These are phyloP conservation scores for Heracleum sosnowskyi DNA, from an alignment of 129 eudicot species.

Conservation along the genomic window DNA sequence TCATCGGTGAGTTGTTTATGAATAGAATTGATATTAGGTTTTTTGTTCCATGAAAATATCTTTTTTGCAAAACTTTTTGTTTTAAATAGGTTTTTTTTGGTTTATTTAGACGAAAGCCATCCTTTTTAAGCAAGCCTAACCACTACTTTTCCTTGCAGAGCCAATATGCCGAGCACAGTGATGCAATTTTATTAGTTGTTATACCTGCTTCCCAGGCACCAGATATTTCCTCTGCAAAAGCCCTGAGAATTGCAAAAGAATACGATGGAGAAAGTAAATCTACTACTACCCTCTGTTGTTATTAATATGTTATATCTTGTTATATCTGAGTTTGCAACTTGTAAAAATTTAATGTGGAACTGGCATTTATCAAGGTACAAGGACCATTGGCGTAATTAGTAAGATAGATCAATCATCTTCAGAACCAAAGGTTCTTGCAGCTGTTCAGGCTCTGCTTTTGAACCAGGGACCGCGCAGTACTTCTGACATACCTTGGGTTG, in stretches of 20 bases:
- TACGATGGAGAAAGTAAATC: slow-evolving; percentile 78
- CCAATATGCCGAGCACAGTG: slow-evolving; percentile 82
- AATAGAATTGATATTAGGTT: not conserved
- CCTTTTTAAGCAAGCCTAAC: not conserved
- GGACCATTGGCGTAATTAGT: slow-evolving; percentile 95
- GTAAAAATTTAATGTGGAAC: not conserved
- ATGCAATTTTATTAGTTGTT: slow-evolving; percentile 80
- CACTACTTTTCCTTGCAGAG: slow-evolving; percentile 31
- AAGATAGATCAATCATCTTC: slow-evolving; percentile 95
- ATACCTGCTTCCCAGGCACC: slow-evolving; percentile 94
- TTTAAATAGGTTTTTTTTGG: slow-evolving; percentile 2
- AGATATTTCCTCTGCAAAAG: slow-evolving; percentile 80
- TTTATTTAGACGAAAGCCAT: not conserved
- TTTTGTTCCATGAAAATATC: not conserved
- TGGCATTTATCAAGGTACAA: slow-evolving; percentile 44
- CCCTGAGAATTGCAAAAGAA: slow-evolving; percentile 91
- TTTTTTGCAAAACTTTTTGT: not conserved
- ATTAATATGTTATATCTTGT: slow-evolving; percentile 8
- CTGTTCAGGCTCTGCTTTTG: slow-evolving; percentile 94
- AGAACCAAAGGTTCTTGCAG: slow-evolving; percentile 93
- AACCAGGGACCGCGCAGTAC: slow-evolving; percentile 97
- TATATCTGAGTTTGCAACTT: not conserved
- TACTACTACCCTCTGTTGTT: slow-evolving; percentile 13
- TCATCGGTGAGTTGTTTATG: slow-evolving; percentile 58
- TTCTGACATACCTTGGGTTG: slow-evolving; percentile 92